Percentiles rank a stretch among this genome's conserved stretches.
Conservation (phyloP, 2,329 filamentous ascomycete species). For the Rhinocladiella similis region DNA sequence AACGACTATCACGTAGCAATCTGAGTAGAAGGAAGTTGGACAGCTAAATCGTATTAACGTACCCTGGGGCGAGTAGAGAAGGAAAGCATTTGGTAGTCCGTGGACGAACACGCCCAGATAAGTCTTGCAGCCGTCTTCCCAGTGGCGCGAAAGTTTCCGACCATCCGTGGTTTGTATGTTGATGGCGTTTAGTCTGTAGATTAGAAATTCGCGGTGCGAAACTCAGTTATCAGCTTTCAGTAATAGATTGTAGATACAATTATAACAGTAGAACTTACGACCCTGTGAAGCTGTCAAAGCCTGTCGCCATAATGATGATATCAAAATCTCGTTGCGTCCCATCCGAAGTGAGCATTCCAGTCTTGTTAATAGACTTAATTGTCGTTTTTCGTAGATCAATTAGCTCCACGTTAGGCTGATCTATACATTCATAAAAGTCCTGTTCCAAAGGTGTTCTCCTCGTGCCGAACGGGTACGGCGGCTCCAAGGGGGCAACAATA, state of each 20-base stretch:
- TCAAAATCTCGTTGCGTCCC: slow-evolving; percentile 36
- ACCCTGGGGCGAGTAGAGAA: slow-evolving; percentile 56
- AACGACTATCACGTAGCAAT: too few relatives aligned
- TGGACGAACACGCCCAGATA: slow-evolving; percentile 45
- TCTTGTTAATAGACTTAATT: slow-evolving; percentile 15
- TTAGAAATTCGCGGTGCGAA: too few relatives aligned
- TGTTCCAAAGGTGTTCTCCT: slow-evolving; percentile 54
- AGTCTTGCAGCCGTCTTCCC: slow-evolving; percentile 38
- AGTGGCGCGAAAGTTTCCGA: slow-evolving; percentile 37
- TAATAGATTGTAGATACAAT: too few relatives aligned
- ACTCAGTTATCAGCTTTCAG: too few relatives aligned
- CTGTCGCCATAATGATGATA: slow-evolving; percentile 44
- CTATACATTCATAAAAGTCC: slow-evolving; percentile 53
- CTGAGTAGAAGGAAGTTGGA: background rate
- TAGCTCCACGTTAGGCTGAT: slow-evolving; percentile 49
- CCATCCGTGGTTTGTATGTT: slow-evolving; percentile 39
- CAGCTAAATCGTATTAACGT: background rate
- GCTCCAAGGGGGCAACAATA: slow-evolving; percentile 54
- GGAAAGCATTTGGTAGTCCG: slow-evolving; percentile 51
- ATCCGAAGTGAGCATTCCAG: slow-evolving; percentile 20
- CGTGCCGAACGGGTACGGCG: slow-evolving; percentile 56
- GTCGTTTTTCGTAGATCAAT: slow-evolving; percentile 45
- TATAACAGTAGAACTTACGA: too few relatives aligned
- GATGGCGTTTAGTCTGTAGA: slow-evolving; percentile 41
- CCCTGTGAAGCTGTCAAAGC: slow-evolving; percentile 45